phyloP scores from a whole-genome alignment of 2,329 filamentous ascomycete species.

The Capronia epimyces region DNA sequence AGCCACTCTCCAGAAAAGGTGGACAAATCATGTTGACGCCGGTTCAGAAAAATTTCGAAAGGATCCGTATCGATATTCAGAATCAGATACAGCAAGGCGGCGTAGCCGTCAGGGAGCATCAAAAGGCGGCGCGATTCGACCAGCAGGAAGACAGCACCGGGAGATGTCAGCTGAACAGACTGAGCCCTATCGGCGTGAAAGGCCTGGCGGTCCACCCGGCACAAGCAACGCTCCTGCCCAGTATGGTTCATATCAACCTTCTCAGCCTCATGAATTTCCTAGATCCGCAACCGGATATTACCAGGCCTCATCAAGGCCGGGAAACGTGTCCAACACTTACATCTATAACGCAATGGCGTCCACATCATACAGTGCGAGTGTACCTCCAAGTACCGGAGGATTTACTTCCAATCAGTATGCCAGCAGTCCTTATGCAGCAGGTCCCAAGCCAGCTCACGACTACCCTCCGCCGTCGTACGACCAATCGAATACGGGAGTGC shows the following conservation, averaged over 20 bases:
- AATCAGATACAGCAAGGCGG: conserved; percentile 23
- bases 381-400: conserved; percentile 3
- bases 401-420: conserved; percentile 5
- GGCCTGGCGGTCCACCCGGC: not conserved
- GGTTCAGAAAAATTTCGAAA: conserved; percentile 17
- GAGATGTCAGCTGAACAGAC: conserved; percentile 7
- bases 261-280: conserved; percentile 6
- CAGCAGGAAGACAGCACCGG: conserved; percentile 6
- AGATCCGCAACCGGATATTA: conserved; percentile 5
- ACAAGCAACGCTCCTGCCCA: conserved; percentile 1
- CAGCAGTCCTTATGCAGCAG: conserved; percentile 3
- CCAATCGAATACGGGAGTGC: conserved; percentile 6
- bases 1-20: not conserved
- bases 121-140: conserved; percentile 15
- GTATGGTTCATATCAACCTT: conserved; percentile 9
- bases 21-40: conserved; percentile 9
- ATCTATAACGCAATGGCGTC: conserved; percentile 5
- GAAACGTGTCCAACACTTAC: conserved; percentile 5
- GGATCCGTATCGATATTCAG: conserved; percentile 22
- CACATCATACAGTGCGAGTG: conserved; percentile 8
- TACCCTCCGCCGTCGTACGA: conserved; percentile 17
- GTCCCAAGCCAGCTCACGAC: conserved; percentile 1
- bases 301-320: conserved; percentile 4
- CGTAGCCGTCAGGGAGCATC: conserved; percentile 19
- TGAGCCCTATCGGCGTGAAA: conserved; percentile 10